Evolutionary conservation across 331 rosid species (phyloP), one percentile per base, ranked within the genome.

Genomic region (Cydonia oblonga): DNA sequence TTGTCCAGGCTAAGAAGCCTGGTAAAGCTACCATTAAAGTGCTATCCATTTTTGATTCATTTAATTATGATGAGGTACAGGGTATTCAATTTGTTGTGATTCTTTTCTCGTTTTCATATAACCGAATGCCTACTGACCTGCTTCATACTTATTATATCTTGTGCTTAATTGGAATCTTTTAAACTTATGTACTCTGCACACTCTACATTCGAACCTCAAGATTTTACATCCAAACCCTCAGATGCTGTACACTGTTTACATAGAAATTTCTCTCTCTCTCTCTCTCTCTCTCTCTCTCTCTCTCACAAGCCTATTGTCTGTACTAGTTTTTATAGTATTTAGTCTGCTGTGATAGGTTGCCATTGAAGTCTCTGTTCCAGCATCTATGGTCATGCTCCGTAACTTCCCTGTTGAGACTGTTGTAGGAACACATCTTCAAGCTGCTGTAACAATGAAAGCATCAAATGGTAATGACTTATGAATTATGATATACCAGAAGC

Each of bases 361-460:
- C 40, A 78, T 93, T 80, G 96, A 89, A 81, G 98, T 93, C 70
- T 86, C 95, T 16, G 46, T 83, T 59, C 98, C 97, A 33, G 73
- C 86, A 67, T 88, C 97, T 28, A 83, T 93, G 91, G 85, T 78
- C 78, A 82, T 93, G 91, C 92, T 93, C 80, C 89, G 15, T 75
- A 79, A 75, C 74, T 89, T 89, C 81, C 97, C 90, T 64, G 95
- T 93, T 30, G 98, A 93, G 83, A 89, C 97, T 83, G 88, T 86
- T 78, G 90, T 93, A 80, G 96, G 96, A 75, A 87, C 96, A 64
- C 82, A 86, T 85, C 90, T 93, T 75, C 87, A 81, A 80, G 96
- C 96, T 79, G 95, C 96, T 28, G 95, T 91, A 72, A 89, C 96
- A 77, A 85, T 93, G 98, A 86, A 89, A 83, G 78, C 96, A 76